Conservation (phyloP, 805 yeast genomes). For the Saccharomycopsis synnaedendra region DNA sequence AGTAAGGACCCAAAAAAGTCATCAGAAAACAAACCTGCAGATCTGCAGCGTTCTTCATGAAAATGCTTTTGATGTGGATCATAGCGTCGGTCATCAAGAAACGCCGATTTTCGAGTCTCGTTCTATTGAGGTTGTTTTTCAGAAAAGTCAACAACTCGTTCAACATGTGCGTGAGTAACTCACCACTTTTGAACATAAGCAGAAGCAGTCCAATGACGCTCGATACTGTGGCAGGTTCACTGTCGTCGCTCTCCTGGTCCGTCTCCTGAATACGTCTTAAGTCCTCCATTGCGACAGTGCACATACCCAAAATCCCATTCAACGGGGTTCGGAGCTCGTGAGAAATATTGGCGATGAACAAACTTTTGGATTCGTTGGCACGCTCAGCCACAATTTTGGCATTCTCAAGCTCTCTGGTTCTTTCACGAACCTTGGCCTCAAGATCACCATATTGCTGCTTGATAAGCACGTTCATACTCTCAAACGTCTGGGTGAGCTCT, state of each 20-base stretch:
- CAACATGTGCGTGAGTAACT: slow-evolving; percentile 72
- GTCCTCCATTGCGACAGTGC: slow-evolving; percentile 88
- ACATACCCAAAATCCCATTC: slow-evolving; percentile 93
- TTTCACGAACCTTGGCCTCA: slow-evolving; percentile 77
- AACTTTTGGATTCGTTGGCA: slow-evolving; percentile 95
- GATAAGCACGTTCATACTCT: slow-evolving; percentile 81
- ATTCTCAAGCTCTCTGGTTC: slow-evolving; percentile 82
- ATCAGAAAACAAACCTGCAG: slow-evolving; percentile 62
- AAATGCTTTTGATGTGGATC: slow-evolving; percentile 75
- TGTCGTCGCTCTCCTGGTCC: neutral
- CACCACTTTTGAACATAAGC: slow-evolving; percentile 85
- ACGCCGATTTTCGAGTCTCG: slow-evolving; percentile 73
- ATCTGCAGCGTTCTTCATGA: slow-evolving; percentile 67
- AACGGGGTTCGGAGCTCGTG: slow-evolving; percentile 93
- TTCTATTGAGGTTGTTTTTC: slow-evolving; percentile 78
- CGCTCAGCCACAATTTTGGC: slow-evolving; percentile 85
- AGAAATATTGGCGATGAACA: slow-evolving; percentile 83
- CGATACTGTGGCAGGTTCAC: neutral
- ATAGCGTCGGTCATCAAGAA: slow-evolving; percentile 75
- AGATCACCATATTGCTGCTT: slow-evolving; percentile 73
- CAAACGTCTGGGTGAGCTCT: slow-evolving; percentile 80
- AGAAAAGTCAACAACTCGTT: slow-evolving; percentile 88
- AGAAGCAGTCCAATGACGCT: slow-evolving; percentile 24
- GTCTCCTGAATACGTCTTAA: slow-evolving; percentile 7
- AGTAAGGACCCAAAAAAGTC: slow-evolving; percentile 26